phyloP scores from a whole-genome alignment of 495 filamentous ascomycete genomes.

The Wilcoxina mikolae region DNA sequence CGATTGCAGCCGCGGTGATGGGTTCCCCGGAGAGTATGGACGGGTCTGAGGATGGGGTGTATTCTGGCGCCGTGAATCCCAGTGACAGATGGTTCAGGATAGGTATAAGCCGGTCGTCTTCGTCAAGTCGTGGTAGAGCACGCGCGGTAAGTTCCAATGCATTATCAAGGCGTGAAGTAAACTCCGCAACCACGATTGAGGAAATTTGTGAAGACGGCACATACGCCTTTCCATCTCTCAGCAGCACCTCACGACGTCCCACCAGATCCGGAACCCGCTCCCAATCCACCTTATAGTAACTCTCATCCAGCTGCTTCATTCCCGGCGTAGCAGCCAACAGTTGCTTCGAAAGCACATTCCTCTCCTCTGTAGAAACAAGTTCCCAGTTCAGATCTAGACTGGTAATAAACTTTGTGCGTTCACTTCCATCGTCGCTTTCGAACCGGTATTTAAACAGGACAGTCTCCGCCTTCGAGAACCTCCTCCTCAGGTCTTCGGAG shows the following conservation, averaged over 20 bases:
- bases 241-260: slow-evolving; percentile 57
- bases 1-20: slow-evolving; percentile 65
- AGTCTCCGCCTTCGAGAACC: slow-evolving; percentile 75
- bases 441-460: slow-evolving; percentile 76
- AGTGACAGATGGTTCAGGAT: slow-evolving; percentile 85
- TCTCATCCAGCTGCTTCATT: slow-evolving; percentile 44
- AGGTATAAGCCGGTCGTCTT: slow-evolving; percentile 87
- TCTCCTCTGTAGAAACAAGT: slow-evolving; percentile 61
- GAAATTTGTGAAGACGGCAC: slow-evolving; percentile 75
- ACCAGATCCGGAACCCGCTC: slow-evolving; percentile 81
- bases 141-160: slow-evolving; percentile 77
- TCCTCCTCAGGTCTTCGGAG: slow-evolving; percentile 79
- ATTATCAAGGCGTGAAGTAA: slow-evolving; percentile 58
- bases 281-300: slow-evolving; percentile 94
- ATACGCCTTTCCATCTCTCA: slow-evolving; percentile 75
- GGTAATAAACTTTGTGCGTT: slow-evolving; percentile 62
- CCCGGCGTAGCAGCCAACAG: slow-evolving; percentile 41
- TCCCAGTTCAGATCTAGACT: slow-evolving; percentile 70
- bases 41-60: slow-evolving; percentile 47
- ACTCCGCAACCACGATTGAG: slow-evolving; percentile 79
- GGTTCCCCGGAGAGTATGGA: slow-evolving; percentile 43
- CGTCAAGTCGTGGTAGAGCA: slow-evolving; percentile 80
- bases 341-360: slow-evolving; percentile 37
- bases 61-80: slow-evolving; percentile 82
- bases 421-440: slow-evolving; percentile 49